Evolutionary conservation across 208 protist genomes (phyloP).

Genomic region (Crithidia sp.): DNA sequence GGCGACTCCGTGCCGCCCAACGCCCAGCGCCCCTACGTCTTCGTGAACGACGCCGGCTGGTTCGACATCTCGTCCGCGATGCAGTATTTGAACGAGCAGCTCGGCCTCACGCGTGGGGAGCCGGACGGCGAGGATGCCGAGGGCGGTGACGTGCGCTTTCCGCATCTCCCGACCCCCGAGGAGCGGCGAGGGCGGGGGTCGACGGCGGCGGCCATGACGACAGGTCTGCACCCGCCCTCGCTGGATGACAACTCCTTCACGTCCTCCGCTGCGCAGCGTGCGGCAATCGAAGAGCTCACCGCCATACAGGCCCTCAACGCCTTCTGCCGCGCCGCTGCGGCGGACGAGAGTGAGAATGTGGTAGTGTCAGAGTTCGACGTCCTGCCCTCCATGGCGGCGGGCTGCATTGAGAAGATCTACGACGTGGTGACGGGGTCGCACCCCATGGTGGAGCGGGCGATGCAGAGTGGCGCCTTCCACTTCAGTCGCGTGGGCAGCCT

Average conservation of each 20-base stretch:
- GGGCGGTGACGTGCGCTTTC: constrained; percentile 4
- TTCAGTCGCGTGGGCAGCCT: constrained; percentile 19
- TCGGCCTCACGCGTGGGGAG: constrained; percentile 72
- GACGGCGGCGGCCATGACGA: background rate
- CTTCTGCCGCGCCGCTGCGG: constrained; percentile 64
- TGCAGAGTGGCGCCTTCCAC: constrained; percentile 49
- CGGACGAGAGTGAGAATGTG: constrained; percentile 61
- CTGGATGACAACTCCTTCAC: background rate
- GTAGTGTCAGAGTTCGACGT: constrained; percentile 84
- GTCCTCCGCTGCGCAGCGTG: background rate
- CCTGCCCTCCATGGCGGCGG: constrained; percentile 70
- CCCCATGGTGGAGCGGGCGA: constrained; percentile 56
- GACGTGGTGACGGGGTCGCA: constrained; percentile 76
- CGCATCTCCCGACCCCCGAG: constrained; percentile 1
- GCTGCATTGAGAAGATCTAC: constrained; percentile 73
- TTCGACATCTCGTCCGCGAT: constrained; percentile 66
- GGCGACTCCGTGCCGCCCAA: background rate
- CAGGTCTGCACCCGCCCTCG: background rate
- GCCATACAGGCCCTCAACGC: constrained; percentile 79
- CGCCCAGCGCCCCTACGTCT: constrained; percentile 34
- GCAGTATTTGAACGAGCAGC: constrained; percentile 71
- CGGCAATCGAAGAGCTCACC: constrained; percentile 26
- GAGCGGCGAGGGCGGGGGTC: background rate
- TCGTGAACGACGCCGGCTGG: constrained; percentile 58
- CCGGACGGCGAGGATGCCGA: constrained; percentile 39